phyloP scores from a whole-genome alignment of 2,329 filamentous ascomycete species.

The Microcyclospora tardicrescens region DNA sequence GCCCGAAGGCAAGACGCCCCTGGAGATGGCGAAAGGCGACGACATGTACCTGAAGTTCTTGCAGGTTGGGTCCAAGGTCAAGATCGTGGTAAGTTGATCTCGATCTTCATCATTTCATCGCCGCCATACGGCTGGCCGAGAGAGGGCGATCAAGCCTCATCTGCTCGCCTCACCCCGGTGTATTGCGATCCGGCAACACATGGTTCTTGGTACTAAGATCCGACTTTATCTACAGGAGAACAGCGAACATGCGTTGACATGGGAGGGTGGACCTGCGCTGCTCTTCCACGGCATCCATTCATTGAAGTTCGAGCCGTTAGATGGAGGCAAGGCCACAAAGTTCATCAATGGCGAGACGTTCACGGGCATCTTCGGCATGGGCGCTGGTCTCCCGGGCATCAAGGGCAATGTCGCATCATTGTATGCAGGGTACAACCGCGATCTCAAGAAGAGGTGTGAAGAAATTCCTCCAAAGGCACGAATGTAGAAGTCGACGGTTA shows the following conservation, averaged over 20 bases:
- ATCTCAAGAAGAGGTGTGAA: neutral
- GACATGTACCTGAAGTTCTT: constrained; percentile 1
- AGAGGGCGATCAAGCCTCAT: neutral
- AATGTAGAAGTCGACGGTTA: too few relatives aligned
- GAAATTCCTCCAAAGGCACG: neutral
- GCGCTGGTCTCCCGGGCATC: neutral
- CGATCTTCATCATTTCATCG: neutral
- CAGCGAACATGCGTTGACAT: neutral
- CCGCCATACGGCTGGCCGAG: neutral
- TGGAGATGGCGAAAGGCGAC: neutral
- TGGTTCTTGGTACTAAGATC: too few relatives aligned
- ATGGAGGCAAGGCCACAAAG: neutral
- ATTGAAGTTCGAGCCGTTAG: neutral
- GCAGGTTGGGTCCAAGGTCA: neutral
- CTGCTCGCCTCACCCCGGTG: too few relatives aligned
- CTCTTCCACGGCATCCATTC: constrained; percentile 1
- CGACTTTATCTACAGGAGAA: neutral
- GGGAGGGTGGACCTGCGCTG: neutral
- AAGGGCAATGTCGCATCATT: neutral
- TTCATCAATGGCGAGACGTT: constrained; percentile 1
- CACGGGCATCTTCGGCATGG: constrained; percentile 1
- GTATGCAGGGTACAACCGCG: neutral
- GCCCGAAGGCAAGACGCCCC: constrained; percentile 1
- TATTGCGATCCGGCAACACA: too few relatives aligned
- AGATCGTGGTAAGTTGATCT: neutral